Base-by-base conservation (phyloP, 2,329 filamentous ascomycete species). In the Pseudomassariella vexata region DNA sequence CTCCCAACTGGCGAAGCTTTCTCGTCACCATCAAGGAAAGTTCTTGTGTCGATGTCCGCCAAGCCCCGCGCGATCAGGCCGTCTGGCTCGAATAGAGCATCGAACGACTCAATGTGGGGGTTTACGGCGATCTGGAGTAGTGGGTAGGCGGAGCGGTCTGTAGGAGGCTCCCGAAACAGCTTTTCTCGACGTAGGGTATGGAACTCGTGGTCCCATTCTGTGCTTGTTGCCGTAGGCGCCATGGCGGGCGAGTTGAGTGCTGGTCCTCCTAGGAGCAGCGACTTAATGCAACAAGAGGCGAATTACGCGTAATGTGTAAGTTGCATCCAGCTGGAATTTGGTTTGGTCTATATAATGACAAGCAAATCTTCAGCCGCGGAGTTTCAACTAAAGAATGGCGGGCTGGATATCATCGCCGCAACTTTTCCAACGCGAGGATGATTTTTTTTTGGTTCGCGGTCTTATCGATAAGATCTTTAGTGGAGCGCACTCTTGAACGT, bases 81-180 rank as follows among this genome's bases (percentile, higher is more conserved):
- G 59, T 82, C 73, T 36, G 73, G 68, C 19, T 79, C 76, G 55
- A 95, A 94, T 28, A 96, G 71, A 32, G 80, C 80, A 66, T 98
- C 95, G 76, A 95, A 98, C 6, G 92, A 92, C 52, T 95, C 82
- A 48, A 96, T 83, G 60, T 98, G 92, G 30, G 92, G 92, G 44
- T 85, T 73, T 38, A 96, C 80, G n/a, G 90, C 85, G 39, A 76
- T 75, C 49, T 89, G 82, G 28, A 98, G 76, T 15, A 84, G 75
- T 10, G 92, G 92, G 53, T 94, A 96, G 37, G 90, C 87, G 8
- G 84, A 84, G 47, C 78, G 82, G 55, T 96, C 89, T 51, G 76
- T 82, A 0, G 92, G 90, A 12, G 92, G 90, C 46, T 94, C 81
- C 50, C 77, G 73, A 59, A 98, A 98, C 15, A 98, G 82, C 32